Conservation (phyloP, 352 stramenopile species). For the Phytophthora tubulina region DNA sequence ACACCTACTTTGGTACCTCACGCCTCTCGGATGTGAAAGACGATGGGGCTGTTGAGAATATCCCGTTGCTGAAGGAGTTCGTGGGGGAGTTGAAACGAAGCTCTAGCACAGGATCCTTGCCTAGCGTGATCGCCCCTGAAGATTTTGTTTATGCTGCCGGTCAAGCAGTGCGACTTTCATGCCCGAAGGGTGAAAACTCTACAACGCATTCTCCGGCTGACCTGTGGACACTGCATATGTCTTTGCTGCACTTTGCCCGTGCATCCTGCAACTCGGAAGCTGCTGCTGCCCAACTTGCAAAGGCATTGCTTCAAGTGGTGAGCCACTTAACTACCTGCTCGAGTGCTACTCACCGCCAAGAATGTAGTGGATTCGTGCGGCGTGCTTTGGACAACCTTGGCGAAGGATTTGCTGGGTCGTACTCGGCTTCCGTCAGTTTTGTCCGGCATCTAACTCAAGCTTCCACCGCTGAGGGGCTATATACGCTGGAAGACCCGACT, state of each 20-base stretch:
- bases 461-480: slow-evolving; percentile 32
- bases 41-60: neutral
- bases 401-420: slow-evolving; percentile 42
- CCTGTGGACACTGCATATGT: slow-evolving; percentile 57
- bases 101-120: slow-evolving; percentile 25
- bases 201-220: slow-evolving; percentile 23
- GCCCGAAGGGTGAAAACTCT: slow-evolving; percentile 11
- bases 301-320: slow-evolving; percentile 53
- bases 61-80: slow-evolving; percentile 16
- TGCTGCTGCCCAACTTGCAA: slow-evolving; percentile 50
- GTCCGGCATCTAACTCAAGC: slow-evolving; percentile 44
- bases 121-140: slow-evolving; percentile 24
- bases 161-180: slow-evolving; percentile 28
- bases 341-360: slow-evolving; percentile 44
- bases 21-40: neutral
- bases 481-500: slow-evolving; percentile 29
- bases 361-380: slow-evolving; percentile 61
- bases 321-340: slow-evolving; percentile 53
- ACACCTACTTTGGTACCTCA: slow-evolving; percentile 26
- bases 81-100: slow-evolving; percentile 34
- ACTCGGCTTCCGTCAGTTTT: slow-evolving; percentile 49
- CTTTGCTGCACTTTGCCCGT: slow-evolving; percentile 59
- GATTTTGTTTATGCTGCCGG: slow-evolving; percentile 40
- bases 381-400: slow-evolving; percentile 53
- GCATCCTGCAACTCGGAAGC: slow-evolving; percentile 55